Evolutionary conservation across 148 eudicot genomes (phyloP).

Genomic region (Silene uniflora): DNA sequence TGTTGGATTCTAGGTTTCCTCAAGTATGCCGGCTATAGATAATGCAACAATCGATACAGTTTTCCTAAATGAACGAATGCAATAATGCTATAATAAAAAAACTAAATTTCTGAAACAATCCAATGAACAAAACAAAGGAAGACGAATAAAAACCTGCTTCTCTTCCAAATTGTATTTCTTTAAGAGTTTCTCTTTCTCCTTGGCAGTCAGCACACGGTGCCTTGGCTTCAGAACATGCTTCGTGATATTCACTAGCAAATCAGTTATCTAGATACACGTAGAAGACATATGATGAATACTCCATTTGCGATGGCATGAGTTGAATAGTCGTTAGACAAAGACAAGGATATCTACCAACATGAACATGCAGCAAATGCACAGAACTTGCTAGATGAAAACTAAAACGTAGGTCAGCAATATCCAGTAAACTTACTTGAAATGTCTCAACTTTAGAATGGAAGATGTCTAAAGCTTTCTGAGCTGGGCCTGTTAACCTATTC

Average conservation of each 20-base stretch:
- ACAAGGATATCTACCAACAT: background rate
- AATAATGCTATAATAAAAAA: background rate
- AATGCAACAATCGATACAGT: background rate
- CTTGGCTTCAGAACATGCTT: constrained; percentile 81
- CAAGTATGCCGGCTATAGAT: background rate
- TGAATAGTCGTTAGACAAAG: background rate
- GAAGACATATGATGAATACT: background rate
- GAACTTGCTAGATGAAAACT: background rate
- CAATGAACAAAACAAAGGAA: background rate
- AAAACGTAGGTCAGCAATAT: background rate
- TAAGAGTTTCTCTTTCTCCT: constrained; percentile 65
- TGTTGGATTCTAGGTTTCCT: background rate
- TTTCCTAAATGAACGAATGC: background rate
- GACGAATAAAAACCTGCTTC: constrained; percentile 50
- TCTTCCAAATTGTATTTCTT: constrained; percentile 74
- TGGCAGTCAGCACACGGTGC: constrained; percentile 55
- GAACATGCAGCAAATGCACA: background rate
- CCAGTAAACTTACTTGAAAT: constrained; percentile 58
- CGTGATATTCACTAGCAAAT: constrained; percentile 80
- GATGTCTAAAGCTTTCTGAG: constrained; percentile 55
- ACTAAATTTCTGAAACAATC: background rate
- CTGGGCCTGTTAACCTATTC: constrained; percentile 65
- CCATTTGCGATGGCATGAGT: background rate
- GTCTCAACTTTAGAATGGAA: constrained; percentile 74
- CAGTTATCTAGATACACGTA: constrained; percentile 59